A percentile compares a stretch with the other conserved stretches of the same genome.
Evolutionary conservation across 176 grass and related monocot genomes (phyloP).

Genomic region (Aegilops umbellulata): DNA sequence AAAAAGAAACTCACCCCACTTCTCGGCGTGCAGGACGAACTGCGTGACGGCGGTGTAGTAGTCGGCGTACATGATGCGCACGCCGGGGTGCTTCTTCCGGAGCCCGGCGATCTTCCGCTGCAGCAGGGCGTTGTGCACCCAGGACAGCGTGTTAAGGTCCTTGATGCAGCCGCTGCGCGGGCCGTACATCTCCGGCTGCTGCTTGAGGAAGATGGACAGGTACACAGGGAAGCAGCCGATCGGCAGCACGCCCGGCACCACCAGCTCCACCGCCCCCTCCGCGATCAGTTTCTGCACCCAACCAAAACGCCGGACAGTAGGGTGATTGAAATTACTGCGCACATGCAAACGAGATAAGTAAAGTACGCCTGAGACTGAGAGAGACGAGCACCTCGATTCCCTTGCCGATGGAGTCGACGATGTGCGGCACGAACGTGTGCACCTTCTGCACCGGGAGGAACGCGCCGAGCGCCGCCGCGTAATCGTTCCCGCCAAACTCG

Average conservation of each 20-base stretch:
- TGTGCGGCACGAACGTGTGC: slow-evolving; percentile 47
- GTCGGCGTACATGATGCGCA: slow-evolving; percentile 81
- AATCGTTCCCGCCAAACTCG: slow-evolving; percentile 96
- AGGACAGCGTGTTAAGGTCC: slow-evolving; percentile 62
- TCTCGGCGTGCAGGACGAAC: slow-evolving; percentile 65
- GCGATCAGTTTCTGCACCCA: slow-evolving; percentile 57
- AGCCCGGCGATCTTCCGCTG: slow-evolving; percentile 54
- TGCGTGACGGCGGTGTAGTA: slow-evolving; percentile 72
- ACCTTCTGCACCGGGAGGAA: slow-evolving; percentile 56
- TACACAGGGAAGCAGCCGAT: slow-evolving; percentile 83
- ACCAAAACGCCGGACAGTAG: background rate
- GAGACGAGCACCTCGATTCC: slow-evolving; percentile 45
- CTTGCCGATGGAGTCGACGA: slow-evolving; percentile 54
- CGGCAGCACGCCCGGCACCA: slow-evolving; percentile 79
- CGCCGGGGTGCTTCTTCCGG: slow-evolving; percentile 39
- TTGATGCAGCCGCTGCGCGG: slow-evolving; percentile 54
- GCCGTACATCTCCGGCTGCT: slow-evolving; percentile 44
- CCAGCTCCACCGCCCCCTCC: slow-evolving; percentile 71
- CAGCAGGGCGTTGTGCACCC: slow-evolving; percentile 72
- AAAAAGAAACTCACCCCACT: slow-evolving; percentile 55
- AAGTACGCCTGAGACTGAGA: background rate
- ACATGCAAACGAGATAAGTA: background rate
- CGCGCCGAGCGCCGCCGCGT: slow-evolving; percentile 68
- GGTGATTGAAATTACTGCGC: background rate
- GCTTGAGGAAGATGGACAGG: slow-evolving; percentile 59